Base-by-base conservation (phyloP, 139 green algal genomes). In the Nannochloris sp. region DNA sequence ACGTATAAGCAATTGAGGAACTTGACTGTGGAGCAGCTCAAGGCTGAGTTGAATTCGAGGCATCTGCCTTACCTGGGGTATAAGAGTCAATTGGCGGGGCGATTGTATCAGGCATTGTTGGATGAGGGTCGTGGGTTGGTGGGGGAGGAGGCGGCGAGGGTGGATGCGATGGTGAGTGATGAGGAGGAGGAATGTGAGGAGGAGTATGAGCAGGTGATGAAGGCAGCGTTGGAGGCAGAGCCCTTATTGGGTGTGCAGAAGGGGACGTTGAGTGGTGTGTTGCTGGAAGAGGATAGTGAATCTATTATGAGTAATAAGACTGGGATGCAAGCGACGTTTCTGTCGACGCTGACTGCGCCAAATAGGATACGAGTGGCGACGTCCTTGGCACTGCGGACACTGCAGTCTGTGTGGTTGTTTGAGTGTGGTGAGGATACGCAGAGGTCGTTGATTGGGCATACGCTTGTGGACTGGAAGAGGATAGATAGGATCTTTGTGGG, bases 361-460 rank as follows among this genome's bases (percentile, higher is more conserved):
- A 61, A 61, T 44, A 49, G 75, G 6, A 55, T 69, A 25, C 58
- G 36, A 44, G 36, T 23, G 3, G 18, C 73, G 14, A 68, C 57
- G 11, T 78, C 64, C 5, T 14, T 86, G 16, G 84, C 69, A 9
- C 43, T 89, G 54, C 34, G 73, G 16, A 58, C 75, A 1, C 57
- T 67, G 15, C 80, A 85, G 60, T 75, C 85, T n/a, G 71, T 78
- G 5, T 85, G 80, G 74, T 75, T 95, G 27, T 88, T 94, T 67
- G 83, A 94, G 21, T 84, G 71, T 57, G 82, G 85, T 68, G 87
- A 95, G 50, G 87, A 94, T 60, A 80, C 79, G 7, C 87, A 95
- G 75, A 67, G 87, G 1, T 64, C 82, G 57, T 53, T 93, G 36
- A 21, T 79, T 19, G 46, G 49, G 7, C 57, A 74, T 54, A 53